Conservation (phyloP, 2,329 filamentous ascomycete species). For the Bipolaris victoriae region DNA sequence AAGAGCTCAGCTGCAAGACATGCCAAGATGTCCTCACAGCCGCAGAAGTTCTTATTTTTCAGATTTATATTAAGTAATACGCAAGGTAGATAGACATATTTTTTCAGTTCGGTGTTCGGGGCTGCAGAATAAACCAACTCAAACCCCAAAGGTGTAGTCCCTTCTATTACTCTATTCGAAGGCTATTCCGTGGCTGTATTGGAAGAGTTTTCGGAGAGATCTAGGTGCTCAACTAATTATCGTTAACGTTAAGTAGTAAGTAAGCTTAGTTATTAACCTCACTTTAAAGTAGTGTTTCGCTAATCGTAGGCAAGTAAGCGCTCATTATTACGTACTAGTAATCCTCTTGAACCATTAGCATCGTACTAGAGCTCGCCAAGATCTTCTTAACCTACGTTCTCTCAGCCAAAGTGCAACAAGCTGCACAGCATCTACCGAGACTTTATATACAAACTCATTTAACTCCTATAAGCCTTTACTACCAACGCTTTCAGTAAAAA, state of each 20-base stretch:
- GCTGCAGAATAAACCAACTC: constrained; percentile 1
- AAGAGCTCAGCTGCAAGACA: too few relatives aligned
- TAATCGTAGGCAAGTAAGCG: constrained; percentile 6
- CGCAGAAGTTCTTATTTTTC: background rate
- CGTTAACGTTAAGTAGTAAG: background rate
- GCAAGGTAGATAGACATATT: constrained; percentile 7
- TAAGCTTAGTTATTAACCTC: background rate
- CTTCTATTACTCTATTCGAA: constrained; percentile 4
- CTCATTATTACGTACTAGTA: constrained; percentile 10
- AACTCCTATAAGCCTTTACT: too few relatives aligned
- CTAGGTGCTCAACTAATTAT: background rate
- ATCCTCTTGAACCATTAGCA: background rate
- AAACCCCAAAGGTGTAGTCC: constrained; percentile 2
- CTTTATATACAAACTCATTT: background rate
- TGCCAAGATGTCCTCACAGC: too few relatives aligned
- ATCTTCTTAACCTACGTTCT: constrained; percentile 1
- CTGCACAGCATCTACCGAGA: background rate
- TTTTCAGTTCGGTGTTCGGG: constrained; percentile 4
- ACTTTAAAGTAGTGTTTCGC: constrained; percentile 6
- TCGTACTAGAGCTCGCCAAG: background rate
- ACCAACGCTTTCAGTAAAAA: too few relatives aligned
- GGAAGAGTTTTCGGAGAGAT: background rate
- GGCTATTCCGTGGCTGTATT: background rate
- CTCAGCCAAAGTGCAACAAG: constrained; percentile 1
- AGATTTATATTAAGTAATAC: constrained; percentile 2